A percentile compares a stretch with the other conserved stretches of the same genome.
phyloP scores from a whole-genome alignment of 106 monocot species.

The Platanthera zijinensis region DNA sequence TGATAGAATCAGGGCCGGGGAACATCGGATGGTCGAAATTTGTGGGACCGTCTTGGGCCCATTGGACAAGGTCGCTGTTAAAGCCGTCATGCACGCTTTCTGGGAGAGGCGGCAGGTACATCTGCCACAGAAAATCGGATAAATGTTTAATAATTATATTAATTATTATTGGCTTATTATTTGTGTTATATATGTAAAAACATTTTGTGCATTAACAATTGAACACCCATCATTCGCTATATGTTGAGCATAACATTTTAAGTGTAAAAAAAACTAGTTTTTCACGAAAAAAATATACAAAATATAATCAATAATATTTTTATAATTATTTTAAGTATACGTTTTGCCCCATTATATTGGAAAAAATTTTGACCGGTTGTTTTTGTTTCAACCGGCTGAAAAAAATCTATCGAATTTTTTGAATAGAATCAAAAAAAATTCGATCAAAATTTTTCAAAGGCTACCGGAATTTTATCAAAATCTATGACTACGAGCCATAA shows the following conservation, averaged over 20 bases:
- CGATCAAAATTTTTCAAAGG: too few species aligned
- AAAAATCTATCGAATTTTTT: too few species aligned
- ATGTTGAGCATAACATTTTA: too few species aligned
- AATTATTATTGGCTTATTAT: not conserved
- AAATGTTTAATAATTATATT: not conserved
- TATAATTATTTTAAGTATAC: too few species aligned
- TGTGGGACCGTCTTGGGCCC: constrained; percentile 23
- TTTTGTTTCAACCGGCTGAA: too few species aligned
- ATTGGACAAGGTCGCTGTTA: constrained; percentile 26
- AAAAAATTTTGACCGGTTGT: too few species aligned
- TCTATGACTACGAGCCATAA: not conserved
- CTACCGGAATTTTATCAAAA: too few species aligned
- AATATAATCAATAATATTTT: not conserved
- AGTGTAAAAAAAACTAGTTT: not conserved
- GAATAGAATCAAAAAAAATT: too few species aligned
- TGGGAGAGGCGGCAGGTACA: constrained; percentile 27
- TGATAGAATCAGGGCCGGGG: constrained; percentile 22
- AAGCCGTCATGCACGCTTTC: constrained; percentile 15
- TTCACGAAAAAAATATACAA: not conserved
- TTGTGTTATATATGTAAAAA: too few species aligned
- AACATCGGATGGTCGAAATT: constrained; percentile 25
- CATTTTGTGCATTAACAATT: too few species aligned
- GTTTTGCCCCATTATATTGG: too few species aligned
- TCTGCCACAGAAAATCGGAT: constrained; percentile 9
- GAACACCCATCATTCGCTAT: too few species aligned